Conservation (phyloP, 352 stramenopile genomes). For the Globisporangium cederbergense region DNA sequence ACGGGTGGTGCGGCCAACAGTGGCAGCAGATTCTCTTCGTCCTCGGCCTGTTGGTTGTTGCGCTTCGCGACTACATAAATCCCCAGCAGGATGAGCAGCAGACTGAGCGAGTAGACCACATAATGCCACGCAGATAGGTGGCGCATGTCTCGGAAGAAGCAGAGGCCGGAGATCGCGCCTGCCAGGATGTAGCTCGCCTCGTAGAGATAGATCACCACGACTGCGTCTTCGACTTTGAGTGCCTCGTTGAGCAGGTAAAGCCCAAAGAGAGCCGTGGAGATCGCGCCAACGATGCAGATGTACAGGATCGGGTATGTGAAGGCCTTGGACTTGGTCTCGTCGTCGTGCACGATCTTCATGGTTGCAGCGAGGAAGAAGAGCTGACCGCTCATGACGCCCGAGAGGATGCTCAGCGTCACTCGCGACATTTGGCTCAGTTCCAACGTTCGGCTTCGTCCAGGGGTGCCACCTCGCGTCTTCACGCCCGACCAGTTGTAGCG, state of each 20-base stretch:
- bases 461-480: conserved; percentile 14
- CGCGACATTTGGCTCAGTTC: conserved; percentile 37
- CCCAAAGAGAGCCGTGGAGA: conserved; percentile 59
- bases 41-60: conserved; percentile 32
- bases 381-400: conserved; percentile 69
- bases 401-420: conserved; percentile 60
- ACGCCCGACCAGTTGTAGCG: conserved; percentile 29
- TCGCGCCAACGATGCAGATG: conserved; percentile 53
- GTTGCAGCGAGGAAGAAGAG: conserved; percentile 73
- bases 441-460: conserved; percentile 24
- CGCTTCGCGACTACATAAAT: conserved; percentile 72
- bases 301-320: conserved; percentile 68
- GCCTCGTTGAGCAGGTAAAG: conserved; percentile 76
- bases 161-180: conserved; percentile 69
- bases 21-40: conserved; percentile 58
- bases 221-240: conserved; percentile 75
- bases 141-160: conserved; percentile 82
- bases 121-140: conserved; percentile 62
- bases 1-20: conserved; percentile 43
- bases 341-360: conserved; percentile 64
- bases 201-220: conserved; percentile 84
- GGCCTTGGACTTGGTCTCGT: conserved; percentile 39
- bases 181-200: conserved; percentile 77
- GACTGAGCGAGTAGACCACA: conserved; percentile 67
- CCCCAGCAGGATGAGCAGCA: conserved; percentile 63